These are phyloP conservation scores for Yarrowia sp. DNA, from an alignment of 805 yeast species.

Conservation along the genomic window DNA sequence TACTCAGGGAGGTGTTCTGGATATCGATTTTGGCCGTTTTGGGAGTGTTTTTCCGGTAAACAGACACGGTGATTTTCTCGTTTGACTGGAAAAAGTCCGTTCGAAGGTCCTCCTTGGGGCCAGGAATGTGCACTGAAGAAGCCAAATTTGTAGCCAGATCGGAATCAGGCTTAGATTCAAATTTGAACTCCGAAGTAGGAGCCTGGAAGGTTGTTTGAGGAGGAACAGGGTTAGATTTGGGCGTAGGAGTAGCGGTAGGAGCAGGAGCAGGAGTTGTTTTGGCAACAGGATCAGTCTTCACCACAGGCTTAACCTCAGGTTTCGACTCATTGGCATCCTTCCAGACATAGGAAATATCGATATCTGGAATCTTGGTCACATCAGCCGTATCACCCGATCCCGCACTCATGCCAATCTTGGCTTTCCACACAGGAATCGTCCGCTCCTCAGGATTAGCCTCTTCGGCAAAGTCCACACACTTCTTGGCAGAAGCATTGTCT, in stretches of 20 bases:
- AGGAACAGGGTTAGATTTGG: neutral
- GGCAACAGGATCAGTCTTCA: neutral
- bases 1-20: conserved; percentile 28
- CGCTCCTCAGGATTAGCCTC: conserved; percentile 30
- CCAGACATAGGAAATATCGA: conserved; percentile 16
- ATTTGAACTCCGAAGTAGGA: conserved; percentile 1
- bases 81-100: conserved; percentile 71
- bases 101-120: neutral
- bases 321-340: neutral
- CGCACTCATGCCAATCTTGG: conserved; percentile 29
- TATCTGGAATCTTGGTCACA: neutral
- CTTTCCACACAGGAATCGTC: conserved; percentile 31
- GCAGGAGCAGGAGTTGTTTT: neutral
- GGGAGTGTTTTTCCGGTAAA: conserved; percentile 68
- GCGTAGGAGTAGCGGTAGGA: neutral
- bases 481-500: conserved; percentile 34
- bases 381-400: neutral
- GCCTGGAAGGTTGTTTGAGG: neutral
- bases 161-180: neutral
- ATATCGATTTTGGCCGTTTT: conserved; percentile 46
- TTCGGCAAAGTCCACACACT: conserved; percentile 32
- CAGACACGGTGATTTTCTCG: conserved; percentile 56
- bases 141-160: too few relatives aligned
- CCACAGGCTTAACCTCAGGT: neutral
- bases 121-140: too few relatives aligned